Evolutionary conservation across 2,329 filamentous ascomycete genomes (phyloP).

Genomic region (Plectosphaerella sp.): DNA sequence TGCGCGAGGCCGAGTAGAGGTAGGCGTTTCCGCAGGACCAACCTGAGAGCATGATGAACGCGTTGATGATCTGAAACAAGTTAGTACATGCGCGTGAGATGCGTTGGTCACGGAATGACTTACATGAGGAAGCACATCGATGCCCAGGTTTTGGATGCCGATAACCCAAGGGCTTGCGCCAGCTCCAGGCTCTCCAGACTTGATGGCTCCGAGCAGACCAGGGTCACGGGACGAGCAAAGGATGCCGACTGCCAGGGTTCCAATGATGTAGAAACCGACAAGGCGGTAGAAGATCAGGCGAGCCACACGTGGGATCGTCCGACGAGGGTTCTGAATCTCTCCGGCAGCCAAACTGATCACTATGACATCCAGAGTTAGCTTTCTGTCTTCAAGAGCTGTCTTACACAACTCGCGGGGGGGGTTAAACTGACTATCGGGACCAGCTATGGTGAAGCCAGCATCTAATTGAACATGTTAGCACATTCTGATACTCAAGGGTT

Average conservation of each 20-base stretch:
- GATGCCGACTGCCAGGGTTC: conserved; percentile 54
- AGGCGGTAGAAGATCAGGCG: conserved; percentile 72
- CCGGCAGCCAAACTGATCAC: conserved; percentile 50
- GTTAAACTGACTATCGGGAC: too few species aligned
- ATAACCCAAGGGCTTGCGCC: conserved; percentile 51
- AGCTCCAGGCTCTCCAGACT: conserved; percentile 38
- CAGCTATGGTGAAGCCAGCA: too few species aligned
- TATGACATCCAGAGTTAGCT: conserved; percentile 23
- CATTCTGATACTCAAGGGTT: too few species aligned
- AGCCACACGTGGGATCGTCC: conserved; percentile 63
- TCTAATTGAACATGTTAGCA: too few species aligned
- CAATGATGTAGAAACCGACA: conserved; percentile 67
- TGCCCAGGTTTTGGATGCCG: conserved; percentile 50
- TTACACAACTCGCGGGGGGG: too few species aligned
- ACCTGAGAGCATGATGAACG: conserved; percentile 23
- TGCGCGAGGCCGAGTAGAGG: conserved; percentile 46
- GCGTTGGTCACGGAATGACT: neutral
- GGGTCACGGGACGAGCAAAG: conserved; percentile 54
- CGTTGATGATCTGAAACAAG: conserved; percentile 40
- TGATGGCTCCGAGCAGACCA: conserved; percentile 49
- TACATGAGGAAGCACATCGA: conserved; percentile 48
- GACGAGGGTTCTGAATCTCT: conserved; percentile 62
- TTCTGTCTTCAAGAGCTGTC: too few species aligned
- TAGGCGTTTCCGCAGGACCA: conserved; percentile 20
- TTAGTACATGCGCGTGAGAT: too few species aligned